phyloP scores from a whole-genome alignment of 495 filamentous ascomycete genomes.

The Chaetomidium leptoderma region DNA sequence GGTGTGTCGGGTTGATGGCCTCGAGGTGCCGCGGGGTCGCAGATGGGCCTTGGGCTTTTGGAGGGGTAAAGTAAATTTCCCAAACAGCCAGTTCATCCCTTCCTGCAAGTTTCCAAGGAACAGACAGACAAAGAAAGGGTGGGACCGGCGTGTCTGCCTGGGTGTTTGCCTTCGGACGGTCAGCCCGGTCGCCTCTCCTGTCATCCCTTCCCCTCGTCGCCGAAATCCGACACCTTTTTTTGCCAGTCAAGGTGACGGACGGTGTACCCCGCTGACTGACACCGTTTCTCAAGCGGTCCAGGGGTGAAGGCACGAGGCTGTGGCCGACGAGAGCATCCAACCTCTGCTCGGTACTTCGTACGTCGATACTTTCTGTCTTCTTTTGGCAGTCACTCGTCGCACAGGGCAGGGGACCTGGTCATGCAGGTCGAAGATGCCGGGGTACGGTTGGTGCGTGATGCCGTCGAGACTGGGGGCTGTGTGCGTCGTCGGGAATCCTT shows the following conservation, averaged over 20 bases:
- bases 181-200: not conserved
- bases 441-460: not conserved
- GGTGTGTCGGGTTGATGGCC: not conserved
- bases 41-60: not conserved
- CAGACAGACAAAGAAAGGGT: too few relatives aligned
- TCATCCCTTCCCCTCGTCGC: not conserved
- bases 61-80: not conserved
- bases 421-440: not conserved
- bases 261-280: too few relatives aligned
- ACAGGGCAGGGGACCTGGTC: not conserved
- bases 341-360: not conserved
- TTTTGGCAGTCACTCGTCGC: not conserved
- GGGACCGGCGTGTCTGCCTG: not conserved
- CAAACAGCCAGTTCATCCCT: too few relatives aligned
- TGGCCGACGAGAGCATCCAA: not conserved
- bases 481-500: not conserved
- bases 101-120: conserved; percentile 9
- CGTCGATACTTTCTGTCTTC: not conserved
- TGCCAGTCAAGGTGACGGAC: too few relatives aligned
- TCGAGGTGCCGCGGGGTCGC: conserved; percentile 1
- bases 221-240: too few relatives aligned
- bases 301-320: not conserved
- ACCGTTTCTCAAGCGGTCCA: too few relatives aligned
- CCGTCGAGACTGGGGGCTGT: not conserved
- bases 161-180: not conserved